These are phyloP conservation scores for Phyllosticta citrichinensis DNA, from an alignment of 2,329 filamentous ascomycete genomes.

Conservation along the genomic window DNA sequence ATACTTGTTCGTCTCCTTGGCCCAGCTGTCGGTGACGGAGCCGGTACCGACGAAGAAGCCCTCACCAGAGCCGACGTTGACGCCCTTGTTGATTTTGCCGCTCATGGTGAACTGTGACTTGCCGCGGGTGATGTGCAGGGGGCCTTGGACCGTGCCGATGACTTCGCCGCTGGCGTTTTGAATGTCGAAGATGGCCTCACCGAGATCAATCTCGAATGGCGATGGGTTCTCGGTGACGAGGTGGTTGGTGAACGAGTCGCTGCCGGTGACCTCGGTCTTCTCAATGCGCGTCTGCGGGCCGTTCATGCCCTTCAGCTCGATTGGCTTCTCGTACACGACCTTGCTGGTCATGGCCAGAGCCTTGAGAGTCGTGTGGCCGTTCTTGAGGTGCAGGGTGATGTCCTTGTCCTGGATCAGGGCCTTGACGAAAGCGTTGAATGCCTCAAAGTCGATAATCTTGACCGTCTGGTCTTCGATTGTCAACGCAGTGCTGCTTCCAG, in stretches of 20 bases:
- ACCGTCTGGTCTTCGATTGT: slow-evolving; percentile 7
- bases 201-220: slow-evolving; percentile 11
- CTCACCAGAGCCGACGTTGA: background rate
- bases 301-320: slow-evolving; percentile 11
- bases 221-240: slow-evolving; percentile 9
- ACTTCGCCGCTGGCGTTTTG: slow-evolving; percentile 3
- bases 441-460: slow-evolving; percentile 11
- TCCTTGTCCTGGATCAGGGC: slow-evolving; percentile 10
- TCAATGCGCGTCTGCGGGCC: slow-evolving; percentile 10
- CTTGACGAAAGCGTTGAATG: slow-evolving; percentile 11
- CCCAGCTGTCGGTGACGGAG: slow-evolving; percentile 3
- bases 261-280: background rate
- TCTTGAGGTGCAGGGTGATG: slow-evolving; percentile 11
- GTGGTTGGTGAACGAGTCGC: slow-evolving; percentile 6
- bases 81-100: background rate
- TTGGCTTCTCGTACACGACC: slow-evolving; percentile 11
- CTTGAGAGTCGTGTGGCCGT: slow-evolving; percentile 11
- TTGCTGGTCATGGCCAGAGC: slow-evolving; percentile 11
- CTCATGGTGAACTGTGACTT: slow-evolving; percentile 1
- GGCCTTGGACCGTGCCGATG: background rate
- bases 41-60: slow-evolving; percentile 2
- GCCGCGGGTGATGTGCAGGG: slow-evolving; percentile 5
- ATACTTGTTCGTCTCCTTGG: slow-evolving; percentile 7
- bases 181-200: slow-evolving; percentile 5
- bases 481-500: slow-evolving; percentile 4